phyloP scores from a whole-genome alignment of 441 rosid species.

The Populus hybrid region DNA sequence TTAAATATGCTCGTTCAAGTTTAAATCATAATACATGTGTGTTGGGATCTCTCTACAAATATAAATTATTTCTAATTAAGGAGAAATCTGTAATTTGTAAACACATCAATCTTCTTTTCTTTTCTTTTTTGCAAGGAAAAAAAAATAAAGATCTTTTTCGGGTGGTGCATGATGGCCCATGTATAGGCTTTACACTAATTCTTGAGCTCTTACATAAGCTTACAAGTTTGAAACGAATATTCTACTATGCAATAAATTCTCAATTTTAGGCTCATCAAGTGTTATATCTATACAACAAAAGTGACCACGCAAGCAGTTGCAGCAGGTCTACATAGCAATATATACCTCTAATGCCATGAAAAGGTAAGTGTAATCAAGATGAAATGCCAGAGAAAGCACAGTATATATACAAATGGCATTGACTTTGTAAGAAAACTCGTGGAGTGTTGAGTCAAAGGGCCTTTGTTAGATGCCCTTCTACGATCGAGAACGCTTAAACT shows the following conservation, averaged over 20 bases:
- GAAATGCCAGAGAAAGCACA: background rate
- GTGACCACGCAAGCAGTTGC: background rate
- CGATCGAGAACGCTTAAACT: conserved; percentile 6
- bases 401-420: background rate
- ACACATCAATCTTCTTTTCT: too few relatives aligned
- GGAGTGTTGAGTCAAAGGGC: background rate
- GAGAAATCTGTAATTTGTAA: too few relatives aligned
- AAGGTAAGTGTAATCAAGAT: background rate
- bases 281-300: background rate
- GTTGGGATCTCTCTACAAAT: too few relatives aligned
- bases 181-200: background rate
- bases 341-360: background rate
- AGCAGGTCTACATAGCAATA: background rate
- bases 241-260: background rate
- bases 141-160: background rate
- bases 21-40: too few relatives aligned
- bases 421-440: conserved; percentile 19
- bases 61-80: too few relatives aligned
- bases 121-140: too few relatives aligned
- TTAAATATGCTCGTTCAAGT: too few relatives aligned
- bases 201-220: background rate
- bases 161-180: background rate
- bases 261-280: background rate
- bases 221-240: background rate
- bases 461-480: conserved; percentile 20